Evolutionary conservation across 495 filamentous ascomycete species (phyloP).

Genomic region (Cercophora newfieldiana): DNA sequence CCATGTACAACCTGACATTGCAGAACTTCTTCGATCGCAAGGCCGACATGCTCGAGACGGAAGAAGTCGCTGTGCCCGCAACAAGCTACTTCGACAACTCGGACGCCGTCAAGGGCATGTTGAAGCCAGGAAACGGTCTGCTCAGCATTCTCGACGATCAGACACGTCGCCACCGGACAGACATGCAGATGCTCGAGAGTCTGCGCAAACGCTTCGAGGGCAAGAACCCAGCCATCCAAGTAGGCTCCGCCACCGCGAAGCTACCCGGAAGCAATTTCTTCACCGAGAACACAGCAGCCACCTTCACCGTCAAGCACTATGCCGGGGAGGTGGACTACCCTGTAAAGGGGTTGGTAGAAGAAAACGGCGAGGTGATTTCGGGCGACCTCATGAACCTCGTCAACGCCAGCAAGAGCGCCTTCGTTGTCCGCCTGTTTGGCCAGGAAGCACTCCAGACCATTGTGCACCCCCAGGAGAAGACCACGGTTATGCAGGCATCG

Average conservation of each 20-base stretch:
- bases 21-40: conserved; percentile 95
- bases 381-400: conserved; percentile 96
- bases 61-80: conserved; percentile 83
- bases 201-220: conserved; percentile 89
- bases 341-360: conserved; percentile 79
- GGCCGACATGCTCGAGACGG: conserved; percentile 85
- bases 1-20: conserved; percentile 86
- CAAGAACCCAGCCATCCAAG: conserved; percentile 85
- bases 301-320: conserved; percentile 91
- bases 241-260: conserved; percentile 64
- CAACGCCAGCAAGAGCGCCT: conserved; percentile 80
- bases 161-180: conserved; percentile 80
- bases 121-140: conserved; percentile 90
- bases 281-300: conserved; percentile 71
- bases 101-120: conserved; percentile 82
- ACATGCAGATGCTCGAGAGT: conserved; percentile 86
- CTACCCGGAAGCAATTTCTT: conserved; percentile 78
- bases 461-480: conserved; percentile 85
- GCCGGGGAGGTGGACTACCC: conserved; percentile 97
- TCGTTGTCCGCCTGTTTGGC: conserved; percentile 85
- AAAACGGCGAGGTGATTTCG: conserved; percentile 93
- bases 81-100: conserved; percentile 98
- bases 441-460: conserved; percentile 90
- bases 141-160: conserved; percentile 95
- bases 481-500: conserved; percentile 91